Percentiles rank a stretch among this genome's conserved stretches.
These are phyloP conservation scores for Spongospora subterranea DNA, from an alignment of 208 protist genomes.

Conservation along the genomic window DNA sequence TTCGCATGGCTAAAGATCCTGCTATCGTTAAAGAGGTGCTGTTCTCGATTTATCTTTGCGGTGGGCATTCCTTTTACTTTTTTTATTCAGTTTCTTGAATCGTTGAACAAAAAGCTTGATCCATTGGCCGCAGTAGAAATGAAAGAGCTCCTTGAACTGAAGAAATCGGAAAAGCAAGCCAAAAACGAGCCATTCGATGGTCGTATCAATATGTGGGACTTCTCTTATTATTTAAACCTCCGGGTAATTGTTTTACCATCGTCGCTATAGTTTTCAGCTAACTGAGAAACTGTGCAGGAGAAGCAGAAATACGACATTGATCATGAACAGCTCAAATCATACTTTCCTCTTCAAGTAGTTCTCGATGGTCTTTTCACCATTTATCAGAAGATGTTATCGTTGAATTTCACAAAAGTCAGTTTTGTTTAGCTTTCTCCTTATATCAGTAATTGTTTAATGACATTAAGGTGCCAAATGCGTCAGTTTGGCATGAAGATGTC, in stretches of 20 bases:
- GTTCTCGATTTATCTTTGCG: neutral
- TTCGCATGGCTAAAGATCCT: constrained; percentile 56
- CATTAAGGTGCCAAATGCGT: neutral
- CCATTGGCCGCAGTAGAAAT: constrained; percentile 22
- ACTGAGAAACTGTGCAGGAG: neutral
- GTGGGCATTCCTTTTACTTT: neutral
- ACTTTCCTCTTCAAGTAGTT: constrained; percentile 54
- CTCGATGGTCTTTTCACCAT: constrained; percentile 39
- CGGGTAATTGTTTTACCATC: neutral
- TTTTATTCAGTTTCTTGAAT: constrained; percentile 14
- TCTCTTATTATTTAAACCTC: constrained; percentile 29
- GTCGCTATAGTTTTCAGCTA: neutral
- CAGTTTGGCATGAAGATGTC: constrained; percentile 57
- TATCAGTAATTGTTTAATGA: neutral
- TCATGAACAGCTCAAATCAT: constrained; percentile 24
- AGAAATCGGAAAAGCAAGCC: neutral
- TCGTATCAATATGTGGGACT: constrained; percentile 53
- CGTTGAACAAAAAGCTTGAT: neutral
- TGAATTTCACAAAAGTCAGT: constrained; percentile 25
- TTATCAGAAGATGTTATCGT: constrained; percentile 47
- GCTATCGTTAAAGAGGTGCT: neutral
- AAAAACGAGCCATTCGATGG: constrained; percentile 48
- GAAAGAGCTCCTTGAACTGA: constrained; percentile 39
- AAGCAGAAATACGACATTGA: constrained; percentile 52
- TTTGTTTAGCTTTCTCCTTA: neutral